Conservation (phyloP, 2,329 filamentous ascomycete species). For the Neonectria hederae region DNA sequence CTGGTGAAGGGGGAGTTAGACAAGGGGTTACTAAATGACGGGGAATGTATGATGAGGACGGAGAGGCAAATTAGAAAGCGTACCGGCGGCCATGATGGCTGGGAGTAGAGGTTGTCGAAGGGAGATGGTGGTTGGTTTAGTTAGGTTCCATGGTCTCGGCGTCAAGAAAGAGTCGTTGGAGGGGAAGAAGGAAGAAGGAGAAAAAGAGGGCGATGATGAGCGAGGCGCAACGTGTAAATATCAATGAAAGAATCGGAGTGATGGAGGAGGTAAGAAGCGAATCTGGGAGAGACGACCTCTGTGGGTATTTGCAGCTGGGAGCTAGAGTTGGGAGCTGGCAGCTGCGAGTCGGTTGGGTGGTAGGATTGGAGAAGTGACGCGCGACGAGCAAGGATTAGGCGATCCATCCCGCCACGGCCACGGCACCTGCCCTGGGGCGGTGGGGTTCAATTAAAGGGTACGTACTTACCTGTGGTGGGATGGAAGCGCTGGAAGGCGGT, state of each 20-base stretch:
- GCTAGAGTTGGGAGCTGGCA: slow-evolving; percentile 25
- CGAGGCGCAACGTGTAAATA: neutral
- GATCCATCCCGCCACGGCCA: slow-evolving; percentile 18
- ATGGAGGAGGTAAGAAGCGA: neutral
- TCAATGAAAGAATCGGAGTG: slow-evolving; percentile 17
- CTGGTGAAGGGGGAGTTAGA: slow-evolving; percentile 50
- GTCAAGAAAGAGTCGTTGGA: slow-evolving; percentile 19
- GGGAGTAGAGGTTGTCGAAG: slow-evolving; percentile 2
- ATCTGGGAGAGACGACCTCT: neutral
- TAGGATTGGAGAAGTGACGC: slow-evolving; percentile 30
- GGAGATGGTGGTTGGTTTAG: slow-evolving; percentile 28
- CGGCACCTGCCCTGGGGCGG: neutral
- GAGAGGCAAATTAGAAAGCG: slow-evolving; percentile 11
- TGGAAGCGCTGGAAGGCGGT: neutral
- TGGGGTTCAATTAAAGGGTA: slow-evolving; percentile 34
- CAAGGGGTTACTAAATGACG: neutral
- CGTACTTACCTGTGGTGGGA: slow-evolving; percentile 16
- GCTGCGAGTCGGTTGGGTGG: slow-evolving; percentile 31
- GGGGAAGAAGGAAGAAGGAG: neutral
- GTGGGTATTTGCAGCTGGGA: slow-evolving; percentile 4
- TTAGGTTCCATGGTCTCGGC: slow-evolving; percentile 32
- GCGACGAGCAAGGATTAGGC: slow-evolving; percentile 39
- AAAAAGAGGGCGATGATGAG: neutral
- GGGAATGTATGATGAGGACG: neutral
- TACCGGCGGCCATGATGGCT: slow-evolving; percentile 41